Conservation (phyloP, 2,329 filamentous ascomycete genomes). For the Talaromyces sp. region DNA sequence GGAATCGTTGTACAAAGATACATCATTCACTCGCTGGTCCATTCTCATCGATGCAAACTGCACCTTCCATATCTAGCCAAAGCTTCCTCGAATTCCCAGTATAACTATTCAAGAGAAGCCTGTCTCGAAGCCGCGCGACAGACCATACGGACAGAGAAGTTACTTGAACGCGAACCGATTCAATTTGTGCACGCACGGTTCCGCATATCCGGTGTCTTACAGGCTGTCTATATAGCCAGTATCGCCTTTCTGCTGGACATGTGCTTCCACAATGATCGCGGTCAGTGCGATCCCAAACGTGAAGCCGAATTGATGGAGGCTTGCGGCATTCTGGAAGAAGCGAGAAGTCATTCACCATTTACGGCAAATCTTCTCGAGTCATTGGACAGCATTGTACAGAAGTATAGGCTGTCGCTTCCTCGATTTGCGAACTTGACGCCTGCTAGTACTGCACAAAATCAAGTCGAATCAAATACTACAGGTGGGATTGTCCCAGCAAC, state of each 20-base stretch:
- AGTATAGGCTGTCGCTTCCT: slow-evolving; percentile 21
- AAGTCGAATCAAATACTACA: neutral
- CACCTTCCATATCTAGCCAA: slow-evolving; percentile 38
- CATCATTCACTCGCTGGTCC: slow-evolving; percentile 33
- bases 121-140: slow-evolving; percentile 35
- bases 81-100: slow-evolving; percentile 28
- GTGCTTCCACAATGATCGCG: slow-evolving; percentile 30
- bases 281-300: slow-evolving; percentile 26
- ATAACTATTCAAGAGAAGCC: slow-evolving; percentile 33
- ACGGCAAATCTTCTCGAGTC: slow-evolving; percentile 31
- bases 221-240: slow-evolving; percentile 38
- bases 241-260: slow-evolving; percentile 40
- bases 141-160: slow-evolving; percentile 27
- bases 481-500: no score
- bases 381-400: slow-evolving; percentile 29
- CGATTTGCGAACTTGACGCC: neutral
- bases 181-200: slow-evolving; percentile 26
- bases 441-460: neutral
- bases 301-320: slow-evolving; percentile 32
- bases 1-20: slow-evolving; percentile 33
- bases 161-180: slow-evolving; percentile 22
- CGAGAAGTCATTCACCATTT: slow-evolving; percentile 28
- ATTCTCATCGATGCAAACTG: slow-evolving; percentile 36
- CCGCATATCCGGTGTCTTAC: slow-evolving; percentile 28
- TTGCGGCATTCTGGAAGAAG: slow-evolving; percentile 33